Base-by-base conservation (phyloP, 805 yeast species). In the Yarrowia sp. region DNA sequence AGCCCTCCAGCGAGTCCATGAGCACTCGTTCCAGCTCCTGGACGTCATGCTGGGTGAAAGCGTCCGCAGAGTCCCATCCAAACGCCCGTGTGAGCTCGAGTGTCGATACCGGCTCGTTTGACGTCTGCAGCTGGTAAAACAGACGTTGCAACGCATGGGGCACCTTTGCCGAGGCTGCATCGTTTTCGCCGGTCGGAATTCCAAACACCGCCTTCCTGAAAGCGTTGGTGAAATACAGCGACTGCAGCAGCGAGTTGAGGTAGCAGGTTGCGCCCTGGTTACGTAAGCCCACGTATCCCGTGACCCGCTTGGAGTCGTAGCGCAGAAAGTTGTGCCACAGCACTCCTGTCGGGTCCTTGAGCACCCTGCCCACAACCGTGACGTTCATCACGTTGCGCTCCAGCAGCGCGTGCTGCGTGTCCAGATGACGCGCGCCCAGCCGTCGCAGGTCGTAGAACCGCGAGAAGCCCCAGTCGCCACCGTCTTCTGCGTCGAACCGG, bases 231-330 rank as follows among this genome's bases (percentile, higher is more conserved):
- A 90, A 90, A 74, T 81, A 95, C 70, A 95, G 89, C 10, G 97
- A 89, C 75, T 95, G 99, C 64, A 95, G 76, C 66, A 95, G 80
- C 0, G 98, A 93, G 74, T 95, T 95, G 73, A 95, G 83, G 76
- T 95, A 95, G 75, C 99, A 95, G 0, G 99, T 95, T 1, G 99
- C 99, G 68, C 99, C 99, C 78, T 95, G 99, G 73, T 95, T 95
- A 69, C 85, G 87, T 67, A 95, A 83, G 1, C 99, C 99, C 8
- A 92, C 96, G 73, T 81, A 92, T 0, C 98, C 98, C 0, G 98
- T 90, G 62, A 79, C 85, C 70, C 86, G 84, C 74, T 92, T 91
- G 1, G 98, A 92, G 75, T 95, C 91, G 76, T 78, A 78, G 71
- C 90, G 88, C 44, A 81, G 68, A 70, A 92, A 91, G 73, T 88